These are phyloP conservation scores for Fagopyrum tataricum DNA, from an alignment of 148 eudicot genomes.

Conservation along the genomic window DNA sequence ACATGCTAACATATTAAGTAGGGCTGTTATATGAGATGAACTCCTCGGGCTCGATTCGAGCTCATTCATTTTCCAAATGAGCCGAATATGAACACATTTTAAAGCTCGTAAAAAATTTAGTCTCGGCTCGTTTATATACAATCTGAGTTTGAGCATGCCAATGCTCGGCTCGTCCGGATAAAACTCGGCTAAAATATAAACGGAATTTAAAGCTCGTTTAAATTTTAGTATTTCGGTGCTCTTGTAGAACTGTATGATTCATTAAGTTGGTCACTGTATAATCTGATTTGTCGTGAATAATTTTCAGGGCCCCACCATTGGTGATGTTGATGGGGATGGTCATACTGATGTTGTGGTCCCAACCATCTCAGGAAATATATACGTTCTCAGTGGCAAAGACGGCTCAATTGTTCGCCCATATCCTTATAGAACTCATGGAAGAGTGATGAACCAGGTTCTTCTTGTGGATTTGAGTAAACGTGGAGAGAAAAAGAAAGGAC, in stretches of 20 bases:
- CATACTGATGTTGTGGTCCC: slow-evolving; percentile 90
- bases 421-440: slow-evolving; percentile 96
- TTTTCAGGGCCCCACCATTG: slow-evolving; percentile 69
- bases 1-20: neutral
- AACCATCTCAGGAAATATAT: slow-evolving; percentile 80
- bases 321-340: slow-evolving; percentile 99
- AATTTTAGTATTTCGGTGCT: neutral
- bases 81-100: too few species aligned
- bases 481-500: slow-evolving; percentile 82
- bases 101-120: too few species aligned
- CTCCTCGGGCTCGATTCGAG: too few species aligned
- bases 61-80: too few species aligned
- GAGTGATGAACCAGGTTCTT: slow-evolving; percentile 93
- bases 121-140: too few species aligned
- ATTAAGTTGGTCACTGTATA: slow-evolving; percentile 1
- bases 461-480: slow-evolving; percentile 85
- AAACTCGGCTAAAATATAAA: too few species aligned
- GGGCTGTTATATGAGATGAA: too few species aligned
- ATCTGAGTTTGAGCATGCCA: too few species aligned
- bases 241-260: neutral
- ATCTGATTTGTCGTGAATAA: neutral
- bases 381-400: slow-evolving; percentile 91
- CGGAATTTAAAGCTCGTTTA: too few species aligned
- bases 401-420: slow-evolving; percentile 78
- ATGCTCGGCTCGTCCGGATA: too few species aligned